A percentile compares a stretch with the other conserved stretches of the same genome.
phyloP scores from a whole-genome alignment of 176 grass and related monocot genomes.

The Eleusine coracana region DNA sequence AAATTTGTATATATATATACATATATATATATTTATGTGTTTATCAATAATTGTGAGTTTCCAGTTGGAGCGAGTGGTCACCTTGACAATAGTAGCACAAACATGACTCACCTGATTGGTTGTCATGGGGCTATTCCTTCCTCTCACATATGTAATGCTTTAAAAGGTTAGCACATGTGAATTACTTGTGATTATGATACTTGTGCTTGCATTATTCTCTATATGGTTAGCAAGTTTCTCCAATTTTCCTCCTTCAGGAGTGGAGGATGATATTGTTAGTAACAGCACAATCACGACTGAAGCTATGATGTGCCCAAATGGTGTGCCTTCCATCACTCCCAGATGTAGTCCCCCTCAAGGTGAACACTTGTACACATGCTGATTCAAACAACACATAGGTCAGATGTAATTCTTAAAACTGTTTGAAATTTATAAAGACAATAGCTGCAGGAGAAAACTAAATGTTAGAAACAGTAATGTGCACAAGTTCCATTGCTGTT shows the following conservation, averaged over 20 bases:
- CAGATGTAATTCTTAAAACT: background rate
- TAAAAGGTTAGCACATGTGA: no score
- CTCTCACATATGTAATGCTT: no score
- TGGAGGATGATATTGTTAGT: background rate
- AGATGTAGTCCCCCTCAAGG: background rate
- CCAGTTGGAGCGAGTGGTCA: constrained; percentile 12
- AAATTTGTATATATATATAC: no score
- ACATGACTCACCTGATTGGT: background rate
- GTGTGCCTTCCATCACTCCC: background rate
- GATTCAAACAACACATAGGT: background rate
- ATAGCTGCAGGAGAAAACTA: background rate
- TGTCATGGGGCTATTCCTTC: no score
- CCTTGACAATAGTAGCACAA: background rate
- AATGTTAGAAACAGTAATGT: background rate
- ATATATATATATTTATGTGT: constrained; percentile 21
- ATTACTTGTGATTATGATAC: no score
- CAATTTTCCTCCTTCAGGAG: no score
- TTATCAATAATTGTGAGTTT: constrained; percentile 41
- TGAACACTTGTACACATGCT: background rate
- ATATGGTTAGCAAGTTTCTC: no score
- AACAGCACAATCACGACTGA: background rate
- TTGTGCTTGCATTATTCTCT: no score
- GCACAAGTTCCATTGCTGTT: background rate
- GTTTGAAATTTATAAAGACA: background rate
- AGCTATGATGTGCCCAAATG: background rate